Base-by-base conservation (phyloP, 2,329 filamentous ascomycete genomes). In the Xylariaceae sp. region DNA sequence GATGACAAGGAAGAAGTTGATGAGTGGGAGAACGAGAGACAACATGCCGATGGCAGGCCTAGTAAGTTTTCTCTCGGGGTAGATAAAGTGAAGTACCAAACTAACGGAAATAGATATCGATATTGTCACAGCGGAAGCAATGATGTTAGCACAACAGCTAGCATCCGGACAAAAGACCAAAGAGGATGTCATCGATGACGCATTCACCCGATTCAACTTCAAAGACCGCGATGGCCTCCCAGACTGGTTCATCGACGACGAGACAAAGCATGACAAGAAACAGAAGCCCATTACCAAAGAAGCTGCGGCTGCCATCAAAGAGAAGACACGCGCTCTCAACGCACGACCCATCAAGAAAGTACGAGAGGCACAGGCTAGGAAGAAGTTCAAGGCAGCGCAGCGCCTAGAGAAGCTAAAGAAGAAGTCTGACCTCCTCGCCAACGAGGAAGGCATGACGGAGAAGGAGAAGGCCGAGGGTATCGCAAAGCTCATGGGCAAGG, bases 81-180 rank as follows among this genome's bases (percentile, higher is more conserved):
- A 13, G 1, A 12, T 17, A 49, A 19, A 14, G 16, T 18, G 22
- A 5, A 33, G 19, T 13, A 28, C 16, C 34, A 50, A n/a, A 43
- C 65, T 68, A 61, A 65, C 48, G 22, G 42, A 50, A 49, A 68
- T 71, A 80, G 92, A 97, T 67, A 96, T 99, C 72, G 91, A 97
- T 69, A 97, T 99, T 65, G 96, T 97, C 66, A 99, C 94, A n/a
- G 94, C 91, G 5, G 94, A 99, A 76, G 94, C 95, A 58, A 99
- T 99, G 94, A 95, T 93, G 0, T 80, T 99, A 14, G 95, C 94
- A 1, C 94, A 97, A 60, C 83, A 90, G 66, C 86, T 99, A 53
- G 94, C 92, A 3, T 90, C 88, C 0, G 93, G 93, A 42, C 81
- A 93, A 67, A 92, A 87, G 70, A 88, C 86, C 1, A 87, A 83